Evolutionary conservation across 2,329 filamentous ascomycete genomes (phyloP), one percentile per base, ranked within the genome.

Genomic region (Cladophialophora exuberans): DNA sequence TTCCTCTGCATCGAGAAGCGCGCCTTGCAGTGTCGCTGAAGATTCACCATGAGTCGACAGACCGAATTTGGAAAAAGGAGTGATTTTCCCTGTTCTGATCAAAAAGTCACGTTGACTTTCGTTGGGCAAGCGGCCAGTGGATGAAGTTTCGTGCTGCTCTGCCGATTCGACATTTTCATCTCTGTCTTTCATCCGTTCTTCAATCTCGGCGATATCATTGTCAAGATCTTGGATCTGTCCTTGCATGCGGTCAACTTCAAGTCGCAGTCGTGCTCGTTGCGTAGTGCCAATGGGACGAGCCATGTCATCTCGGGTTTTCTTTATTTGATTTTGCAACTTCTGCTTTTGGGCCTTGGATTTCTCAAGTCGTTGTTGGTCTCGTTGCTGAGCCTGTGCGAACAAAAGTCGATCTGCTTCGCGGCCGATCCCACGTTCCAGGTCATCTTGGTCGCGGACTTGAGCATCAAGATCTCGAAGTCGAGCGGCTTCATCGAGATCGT

Each of bases 71-170:
- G 91, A 89, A 67, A 99, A 99, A 0, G 94, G 94, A 0, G 94
- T 99, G 63, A 99, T 97, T 73, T 97, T 97, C 58, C 94, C 94
- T 0, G 93, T 99, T 23, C 94, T 85, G 44, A 99, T 94, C 42
- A 99, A 81, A 69, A 89, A 99, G 42, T 96, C 92, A 46, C 92
- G 84, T 57, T 90, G 85, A 20, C 83, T 90, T 74, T 97, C 94
- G 57, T 89, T 89, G 1, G 89, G 85, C 53, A 93, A 73, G 50
- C 83, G 84, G 55, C 73, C 76, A 3, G 72, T 65, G 22, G 77
- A 73, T 48, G 76, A 72, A 11, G 69, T 66, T 26, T 76, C 72
- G 17, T 72, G 68, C 25, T 71, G 72, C 1, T 72, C 64, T 7
- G 77, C 74, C 1, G 75, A 72, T 3, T 72, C 71, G 9, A 74